Conservation (phyloP, 208 protist genomes). For the Trypanosoma melophagium region DNA sequence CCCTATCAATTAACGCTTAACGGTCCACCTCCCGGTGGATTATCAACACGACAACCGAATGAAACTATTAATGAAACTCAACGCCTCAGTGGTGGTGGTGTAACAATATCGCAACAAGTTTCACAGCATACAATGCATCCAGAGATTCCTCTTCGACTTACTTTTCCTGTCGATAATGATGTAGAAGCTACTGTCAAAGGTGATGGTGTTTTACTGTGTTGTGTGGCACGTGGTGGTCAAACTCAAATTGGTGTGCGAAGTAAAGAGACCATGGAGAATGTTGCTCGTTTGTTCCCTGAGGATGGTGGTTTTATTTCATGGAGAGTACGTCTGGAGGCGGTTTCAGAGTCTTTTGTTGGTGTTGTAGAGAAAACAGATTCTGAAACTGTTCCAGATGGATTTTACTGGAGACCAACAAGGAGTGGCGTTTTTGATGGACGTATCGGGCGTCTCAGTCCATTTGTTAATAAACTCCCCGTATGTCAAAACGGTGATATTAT, state of each 20-base stretch:
- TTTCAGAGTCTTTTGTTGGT: constrained; percentile 74
- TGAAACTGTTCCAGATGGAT: constrained; percentile 53
- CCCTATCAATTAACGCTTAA: background rate
- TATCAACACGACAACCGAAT: constrained; percentile 18
- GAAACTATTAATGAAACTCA: constrained; percentile 7
- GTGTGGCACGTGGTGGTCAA: constrained; percentile 36
- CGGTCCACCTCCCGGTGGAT: background rate
- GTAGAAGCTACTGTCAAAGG: constrained; percentile 54
- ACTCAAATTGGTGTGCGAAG: constrained; percentile 81
- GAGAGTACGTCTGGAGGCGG: constrained; percentile 66
- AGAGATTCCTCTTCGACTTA: constrained; percentile 28
- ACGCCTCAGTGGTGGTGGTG: background rate
- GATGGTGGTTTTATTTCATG: constrained; percentile 62
- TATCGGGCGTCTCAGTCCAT: constrained; percentile 42
- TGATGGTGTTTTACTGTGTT: constrained; percentile 62
- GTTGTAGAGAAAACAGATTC: constrained; percentile 60
- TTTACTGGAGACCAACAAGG: constrained; percentile 79
- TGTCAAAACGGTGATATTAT: constrained; percentile 65
- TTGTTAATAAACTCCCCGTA: constrained; percentile 47
- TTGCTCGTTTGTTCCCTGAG: constrained; percentile 43
- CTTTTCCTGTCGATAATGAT: constrained; percentile 68
- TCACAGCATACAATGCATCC: background rate
- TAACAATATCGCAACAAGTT: background rate
- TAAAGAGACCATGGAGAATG: constrained; percentile 56
- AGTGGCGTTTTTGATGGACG: constrained; percentile 54